Base-by-base conservation (phyloP, 129 eudicot species). In the Pulicaria dysenterica region DNA sequence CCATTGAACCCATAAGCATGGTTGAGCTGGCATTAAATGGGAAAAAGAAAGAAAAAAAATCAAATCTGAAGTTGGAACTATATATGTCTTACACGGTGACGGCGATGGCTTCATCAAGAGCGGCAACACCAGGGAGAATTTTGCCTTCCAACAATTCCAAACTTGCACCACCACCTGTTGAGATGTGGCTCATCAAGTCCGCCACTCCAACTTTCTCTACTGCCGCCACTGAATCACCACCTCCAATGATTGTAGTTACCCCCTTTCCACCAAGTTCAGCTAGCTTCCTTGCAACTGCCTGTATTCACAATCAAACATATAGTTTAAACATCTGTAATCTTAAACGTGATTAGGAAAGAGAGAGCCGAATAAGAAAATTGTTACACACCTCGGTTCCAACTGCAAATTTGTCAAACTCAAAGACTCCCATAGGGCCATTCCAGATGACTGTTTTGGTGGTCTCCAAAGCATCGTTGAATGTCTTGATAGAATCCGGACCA, bases 101-200 rank as follows among this genome's bases (percentile, higher is more conserved):
- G 24, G 84, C 84, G 3, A 58, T 74, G 16, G 84, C 86, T 77
- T 81, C 88, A 45, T 87, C 84, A 64, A 87, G 92, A 54, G 92
- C 92, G 50, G 57, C 44, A 12, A 87, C 92, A 56, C 89, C 92
- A 5, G 92, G 92, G 45, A 87, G 92, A 39, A 76, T 68, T 73
- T 87, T 84, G 62, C 92, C 92, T 84, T 87, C 92, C 84, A 87
- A 73, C 76, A 84, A 79, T 64, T 87, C 89, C 89, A 87, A 78
- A 81, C 92, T 87, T 63, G 92, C 92, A 76, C 92, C 92, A 36
- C 92, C 92, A 44, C 92, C 92, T 3, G 92, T 87, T 64, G 92
- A 86, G 56, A 87, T 87, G 81, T 87, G 92, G 67, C 92, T 87
- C 92, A 87, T 87, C 70, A 77, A 72, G 0, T 87, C 89, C 8